A percentile compares a stretch with the other conserved stretches of the same genome.
These are phyloP conservation scores for Eucalyptus dawsonii DNA, from an alignment of 345 rosid species.

Conservation along the genomic window DNA sequence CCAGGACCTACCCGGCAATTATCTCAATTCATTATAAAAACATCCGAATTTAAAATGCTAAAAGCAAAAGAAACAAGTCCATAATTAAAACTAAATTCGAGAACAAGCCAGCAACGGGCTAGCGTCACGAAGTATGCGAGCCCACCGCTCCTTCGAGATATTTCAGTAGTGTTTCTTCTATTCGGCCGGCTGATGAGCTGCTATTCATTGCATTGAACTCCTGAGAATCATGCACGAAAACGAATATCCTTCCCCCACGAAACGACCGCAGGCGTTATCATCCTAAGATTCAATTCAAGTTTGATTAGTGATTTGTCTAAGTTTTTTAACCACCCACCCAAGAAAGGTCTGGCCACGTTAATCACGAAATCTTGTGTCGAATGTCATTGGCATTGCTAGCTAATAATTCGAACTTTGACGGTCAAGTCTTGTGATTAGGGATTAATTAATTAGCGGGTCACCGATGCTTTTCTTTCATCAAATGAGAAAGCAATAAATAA, in stretches of 20 bases:
- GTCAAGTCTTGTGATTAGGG: not conserved
- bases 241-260: not conserved
- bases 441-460: not conserved
- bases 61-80: not conserved
- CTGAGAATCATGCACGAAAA: not conserved
- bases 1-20: not conserved
- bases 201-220: not conserved
- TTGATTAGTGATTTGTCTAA: not conserved
- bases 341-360: not conserved
- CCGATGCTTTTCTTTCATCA: not conserved
- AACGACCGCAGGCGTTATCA: rapidly evolving
- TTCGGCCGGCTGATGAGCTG: not conserved
- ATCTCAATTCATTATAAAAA: not conserved
- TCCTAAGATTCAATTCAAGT: not conserved
- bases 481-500: not conserved
- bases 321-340: rapidly evolving
- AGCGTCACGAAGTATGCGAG: not conserved
- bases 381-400: not conserved
- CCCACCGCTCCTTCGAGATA: not conserved
- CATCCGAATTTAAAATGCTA: not conserved
- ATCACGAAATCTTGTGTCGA: not conserved
- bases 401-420: not conserved
- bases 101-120: not conserved
- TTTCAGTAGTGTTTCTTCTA: not conserved
- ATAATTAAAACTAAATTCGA: not conserved